Base-by-base conservation (phyloP, 306 rosid genomes). In the Prunus armeniaca region DNA sequence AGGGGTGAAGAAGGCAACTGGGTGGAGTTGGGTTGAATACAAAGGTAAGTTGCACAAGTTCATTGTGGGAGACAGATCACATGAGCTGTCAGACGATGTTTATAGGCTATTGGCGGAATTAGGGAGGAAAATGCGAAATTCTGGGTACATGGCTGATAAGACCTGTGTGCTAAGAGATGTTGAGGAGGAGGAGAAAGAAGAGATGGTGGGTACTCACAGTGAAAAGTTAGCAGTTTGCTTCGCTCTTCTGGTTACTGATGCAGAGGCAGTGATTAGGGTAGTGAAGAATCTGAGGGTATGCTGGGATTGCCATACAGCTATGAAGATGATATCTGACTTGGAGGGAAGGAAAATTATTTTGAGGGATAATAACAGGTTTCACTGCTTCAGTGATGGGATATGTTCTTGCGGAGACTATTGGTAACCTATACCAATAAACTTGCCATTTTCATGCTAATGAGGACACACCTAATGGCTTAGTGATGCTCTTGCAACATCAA, bases 1-100 rank as follows among this genome's bases (percentile, higher is more conserved):
- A 24, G 88, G 87, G 47, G 78, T 88, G 83, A 83, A 82, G 67
- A 88, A 90, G 78, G 67, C 86, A 65, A 79, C 83, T 51, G 88
- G 87, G 12, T 81, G 82, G 88, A 90, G 93, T 86, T 84, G 88
- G 91, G 86, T 88, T 57, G 91, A 90, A 64, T 84, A 80, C 27
- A 64, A 70, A 67, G 87, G 84, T 68, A 75, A 82, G 82, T 74
- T 83, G 78, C 87, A 78, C 76, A 81, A 84, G 78, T 81, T 81
- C 83, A 76, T 65, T 6, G 84, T 72, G 70, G 86, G 90, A 46
- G 86, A 83, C 54, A 78, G 79, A 67, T 70, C 82, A 11, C 88
- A 82, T 52, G 87, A 84, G 65, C 32, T 43, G 55, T 84, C 92
- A 32, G 80, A 78, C 14, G 84, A 78, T 12, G 84, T 86, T 32